Evolutionary conservation across 805 yeast species (phyloP), one percentile per base, ranked within the genome.

Genomic region (Priceomyces haplophilus): DNA sequence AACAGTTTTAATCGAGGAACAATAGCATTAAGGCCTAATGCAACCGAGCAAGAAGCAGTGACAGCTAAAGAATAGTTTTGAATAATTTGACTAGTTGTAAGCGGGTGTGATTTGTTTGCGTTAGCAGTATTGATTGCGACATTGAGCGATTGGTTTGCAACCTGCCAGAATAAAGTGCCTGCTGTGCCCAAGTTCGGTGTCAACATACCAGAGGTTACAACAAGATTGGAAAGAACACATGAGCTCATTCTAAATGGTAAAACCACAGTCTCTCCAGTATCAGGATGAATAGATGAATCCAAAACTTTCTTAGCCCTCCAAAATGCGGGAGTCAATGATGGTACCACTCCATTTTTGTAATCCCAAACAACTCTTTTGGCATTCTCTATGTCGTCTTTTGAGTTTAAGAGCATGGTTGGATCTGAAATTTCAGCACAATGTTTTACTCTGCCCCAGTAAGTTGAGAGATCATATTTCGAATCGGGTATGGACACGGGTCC

Each of bases 171-270:
- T 17, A 89, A 61, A 0, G 98, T 91, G 30, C 99, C 99, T 0
- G 77, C 80, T 7, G 89, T 81, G 7, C 96, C 95, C 58, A 93
- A 64, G 43, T 86, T 85, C 6, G 99, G 99, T 1, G 97, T 91
- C 51, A 93, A 76, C 99, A 93, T 93, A 51, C 99, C 99, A 3
- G 85, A 91, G 4, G 98, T 91, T 38, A 93, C 98, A 17, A 91
- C 91, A 64, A 93, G 68, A 63, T 93, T 93, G 8, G 96, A 88
- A 41, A 93, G 70, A 13, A 93, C 99, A 69, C 93, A 88, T 24
- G 91, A 84, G 18, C 97, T 88, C 99, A 93, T 93, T 66, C 99
- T 79, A 67, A 93, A 93, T 2, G 99, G 99, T 42, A 93, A 71
- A 21, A 87, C 60, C 10, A 93, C 97, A 1, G 95, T 85, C 55